These are phyloP conservation scores for Spergularia marina DNA, from an alignment of 148 eudicot genomes.

Conservation along the genomic window DNA sequence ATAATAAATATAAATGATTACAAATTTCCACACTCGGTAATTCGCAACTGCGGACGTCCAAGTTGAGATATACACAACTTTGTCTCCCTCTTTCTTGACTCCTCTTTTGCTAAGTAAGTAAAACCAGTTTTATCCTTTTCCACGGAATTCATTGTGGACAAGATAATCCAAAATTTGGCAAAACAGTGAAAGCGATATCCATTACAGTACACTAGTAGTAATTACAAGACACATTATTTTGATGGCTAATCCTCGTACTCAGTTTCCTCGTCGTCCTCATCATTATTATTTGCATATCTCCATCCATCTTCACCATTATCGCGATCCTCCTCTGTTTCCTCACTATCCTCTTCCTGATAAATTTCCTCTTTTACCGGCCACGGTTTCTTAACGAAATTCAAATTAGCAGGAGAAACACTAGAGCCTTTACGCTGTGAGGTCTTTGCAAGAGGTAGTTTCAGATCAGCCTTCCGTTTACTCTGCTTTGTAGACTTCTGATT, in stretches of 20 bases:
- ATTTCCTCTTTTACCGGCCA: constrained; percentile 69
- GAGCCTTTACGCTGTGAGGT: constrained; percentile 47
- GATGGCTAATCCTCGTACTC: constrained; percentile 66
- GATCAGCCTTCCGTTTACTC: constrained; percentile 62
- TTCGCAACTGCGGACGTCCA: too few species aligned
- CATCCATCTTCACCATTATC: constrained; percentile 72
- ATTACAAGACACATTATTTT: constrained; percentile 4
- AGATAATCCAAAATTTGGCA: too few species aligned
- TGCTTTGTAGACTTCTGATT: constrained; percentile 52
- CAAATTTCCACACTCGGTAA: too few species aligned
- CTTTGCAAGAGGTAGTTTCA: constrained; percentile 71
- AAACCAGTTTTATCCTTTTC: too few species aligned
- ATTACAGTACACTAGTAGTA: background rate
- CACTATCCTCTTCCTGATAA: constrained; percentile 87
- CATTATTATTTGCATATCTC: constrained; percentile 67
- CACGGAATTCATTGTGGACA: too few species aligned
- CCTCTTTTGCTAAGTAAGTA: too few species aligned
- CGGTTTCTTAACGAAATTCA: constrained; percentile 48
- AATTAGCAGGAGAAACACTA: constrained; percentile 40
- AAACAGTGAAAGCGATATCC: too few species aligned
- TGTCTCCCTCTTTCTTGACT: too few species aligned
- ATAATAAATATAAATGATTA: too few species aligned
- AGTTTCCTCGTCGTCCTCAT: constrained; percentile 90
- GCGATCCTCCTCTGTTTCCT: constrained; percentile 91
- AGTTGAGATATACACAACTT: too few species aligned